A percentile compares a stretch with the other conserved stretches of the same genome.
Evolutionary conservation across 2,329 filamentous ascomycete species (phyloP).

Genomic region (Madurella fahalii): DNA sequence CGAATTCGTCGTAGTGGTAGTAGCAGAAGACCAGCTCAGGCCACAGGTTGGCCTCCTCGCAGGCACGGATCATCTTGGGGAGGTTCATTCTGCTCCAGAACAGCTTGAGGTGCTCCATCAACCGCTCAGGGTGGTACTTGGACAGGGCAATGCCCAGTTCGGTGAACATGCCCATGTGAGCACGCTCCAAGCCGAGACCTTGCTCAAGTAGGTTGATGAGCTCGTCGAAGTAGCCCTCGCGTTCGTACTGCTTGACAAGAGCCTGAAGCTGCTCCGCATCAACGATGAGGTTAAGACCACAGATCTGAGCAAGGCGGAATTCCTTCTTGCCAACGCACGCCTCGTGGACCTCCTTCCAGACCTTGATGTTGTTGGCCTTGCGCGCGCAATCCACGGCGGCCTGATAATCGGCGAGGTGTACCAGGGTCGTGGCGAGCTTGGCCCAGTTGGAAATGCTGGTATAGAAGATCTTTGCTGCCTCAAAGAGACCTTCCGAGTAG

Average conservation of each 20-base stretch:
- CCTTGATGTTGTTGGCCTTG: constrained; percentile 98
- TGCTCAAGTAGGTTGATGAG: constrained; percentile 92
- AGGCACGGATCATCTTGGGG: constrained; percentile 90
- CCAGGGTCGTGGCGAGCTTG: constrained; percentile 93
- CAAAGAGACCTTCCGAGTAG: constrained; percentile 87
- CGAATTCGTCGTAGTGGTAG: constrained; percentile 96
- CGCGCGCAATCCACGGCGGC: constrained; percentile 95
- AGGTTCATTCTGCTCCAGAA: constrained; percentile 99
- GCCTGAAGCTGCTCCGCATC: constrained; percentile 93
- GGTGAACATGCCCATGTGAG: constrained; percentile 97
- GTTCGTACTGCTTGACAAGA: constrained; percentile 94
- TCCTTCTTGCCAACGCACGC: constrained; percentile 97
- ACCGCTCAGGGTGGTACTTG: constrained; percentile 89
- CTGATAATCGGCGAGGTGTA: constrained; percentile 97
- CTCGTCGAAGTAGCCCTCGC: constrained; percentile 96
- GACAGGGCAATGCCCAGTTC: constrained; percentile 86
- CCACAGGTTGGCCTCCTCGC: constrained; percentile 94
- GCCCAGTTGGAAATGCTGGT: constrained; percentile 99
- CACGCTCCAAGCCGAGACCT: constrained; percentile 85
- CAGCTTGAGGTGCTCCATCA: constrained; percentile 98
- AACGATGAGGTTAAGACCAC: constrained; percentile 94
- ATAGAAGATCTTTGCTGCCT: constrained; percentile 98
- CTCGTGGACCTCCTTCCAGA: constrained; percentile 98
- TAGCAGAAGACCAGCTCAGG: constrained; percentile 97
- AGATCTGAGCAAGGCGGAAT: constrained; percentile 97